Evolutionary conservation across 2,329 filamentous ascomycete species (phyloP).

Genomic region (Arthrobotrys pseudoclavata): DNA sequence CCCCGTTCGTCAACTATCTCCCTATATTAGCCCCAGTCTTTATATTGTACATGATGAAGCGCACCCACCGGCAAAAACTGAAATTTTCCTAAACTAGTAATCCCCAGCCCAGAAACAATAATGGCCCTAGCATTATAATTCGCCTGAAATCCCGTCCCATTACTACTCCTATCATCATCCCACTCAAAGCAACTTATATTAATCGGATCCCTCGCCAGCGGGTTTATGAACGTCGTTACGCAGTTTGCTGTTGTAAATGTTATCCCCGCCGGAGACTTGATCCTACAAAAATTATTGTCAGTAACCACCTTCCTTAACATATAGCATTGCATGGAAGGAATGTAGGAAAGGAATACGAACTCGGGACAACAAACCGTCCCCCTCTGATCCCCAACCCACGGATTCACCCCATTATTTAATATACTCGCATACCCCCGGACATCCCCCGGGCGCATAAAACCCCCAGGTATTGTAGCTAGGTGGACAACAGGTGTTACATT

Average conservation of each 20-base stretch:
- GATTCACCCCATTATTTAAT: conserved; percentile 28
- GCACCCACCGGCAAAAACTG: conserved; percentile 35
- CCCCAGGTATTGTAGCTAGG: conserved; percentile 55
- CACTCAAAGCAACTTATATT: conserved; percentile 52
- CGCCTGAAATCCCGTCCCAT: conserved; percentile 26
- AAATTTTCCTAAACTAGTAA: conserved; percentile 29
- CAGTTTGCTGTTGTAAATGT: conserved; percentile 1
- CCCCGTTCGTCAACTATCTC: not conserved
- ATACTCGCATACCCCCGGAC: conserved; percentile 46
- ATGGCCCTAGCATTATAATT: conserved; percentile 53
- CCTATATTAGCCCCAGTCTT: not conserved
- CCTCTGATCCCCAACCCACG: conserved; percentile 48
- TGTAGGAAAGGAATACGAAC: conserved; percentile 22
- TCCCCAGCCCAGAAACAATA: conserved; percentile 37
- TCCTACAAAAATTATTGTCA: conserved; percentile 6
- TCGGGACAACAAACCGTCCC: conserved; percentile 52
- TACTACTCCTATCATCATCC: conserved; percentile 8
- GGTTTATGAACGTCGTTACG: conserved; percentile 37
- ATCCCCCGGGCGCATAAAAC: conserved; percentile 47
- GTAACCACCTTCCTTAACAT: not conserved
- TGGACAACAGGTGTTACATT: conserved; percentile 51
- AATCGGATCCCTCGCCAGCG: conserved; percentile 23
- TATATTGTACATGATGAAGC: too few relatives aligned
- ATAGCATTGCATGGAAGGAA: not conserved
- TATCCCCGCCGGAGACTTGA: conserved; percentile 16